phyloP scores from a whole-genome alignment of 1,284 basidiomycete genomes.

The Trichosporon asahii region DNA sequence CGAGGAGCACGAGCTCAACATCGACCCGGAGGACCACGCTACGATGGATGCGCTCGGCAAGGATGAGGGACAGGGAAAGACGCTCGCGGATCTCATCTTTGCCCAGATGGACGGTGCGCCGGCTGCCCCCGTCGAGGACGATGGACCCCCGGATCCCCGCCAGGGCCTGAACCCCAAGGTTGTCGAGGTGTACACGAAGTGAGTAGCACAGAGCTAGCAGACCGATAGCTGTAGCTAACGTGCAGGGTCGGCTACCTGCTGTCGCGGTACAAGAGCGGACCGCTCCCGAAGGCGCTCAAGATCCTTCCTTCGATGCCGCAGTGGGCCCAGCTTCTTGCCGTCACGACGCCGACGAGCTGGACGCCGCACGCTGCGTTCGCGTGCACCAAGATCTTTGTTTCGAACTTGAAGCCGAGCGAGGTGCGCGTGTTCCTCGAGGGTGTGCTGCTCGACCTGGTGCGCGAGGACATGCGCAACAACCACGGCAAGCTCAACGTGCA shows the following conservation, averaged over 20 bases:
- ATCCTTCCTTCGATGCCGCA: slow-evolving; percentile 92
- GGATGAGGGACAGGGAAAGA: slow-evolving; percentile 61
- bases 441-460: slow-evolving; percentile 83
- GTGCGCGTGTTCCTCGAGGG: slow-evolving; percentile 92
- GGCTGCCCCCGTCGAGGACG: slow-evolving; percentile 57
- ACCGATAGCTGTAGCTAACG: neutral
- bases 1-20: slow-evolving; percentile 62
- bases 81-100: slow-evolving; percentile 93
- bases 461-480: slow-evolving; percentile 78
- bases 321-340: slow-evolving; percentile 92
- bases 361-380: slow-evolving; percentile 91
- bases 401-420: slow-evolving; percentile 93
- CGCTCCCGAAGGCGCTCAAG: slow-evolving; percentile 96
- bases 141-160: slow-evolving; percentile 70
- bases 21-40: slow-evolving; percentile 81
- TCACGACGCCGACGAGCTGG: slow-evolving; percentile 91
- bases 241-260: slow-evolving; percentile 78
- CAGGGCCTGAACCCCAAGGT: slow-evolving; percentile 94
- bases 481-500: slow-evolving; percentile 84
- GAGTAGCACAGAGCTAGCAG: slow-evolving; percentile 47
- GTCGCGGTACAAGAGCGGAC: slow-evolving; percentile 88
- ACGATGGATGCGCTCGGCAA: slow-evolving; percentile 67
- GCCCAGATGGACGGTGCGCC: slow-evolving; percentile 73
- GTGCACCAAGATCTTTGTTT: slow-evolving; percentile 92
- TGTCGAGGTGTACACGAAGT: slow-evolving; percentile 94